Conservation (phyloP, 441 rosid species). For the Gossypium laxum region DNA sequence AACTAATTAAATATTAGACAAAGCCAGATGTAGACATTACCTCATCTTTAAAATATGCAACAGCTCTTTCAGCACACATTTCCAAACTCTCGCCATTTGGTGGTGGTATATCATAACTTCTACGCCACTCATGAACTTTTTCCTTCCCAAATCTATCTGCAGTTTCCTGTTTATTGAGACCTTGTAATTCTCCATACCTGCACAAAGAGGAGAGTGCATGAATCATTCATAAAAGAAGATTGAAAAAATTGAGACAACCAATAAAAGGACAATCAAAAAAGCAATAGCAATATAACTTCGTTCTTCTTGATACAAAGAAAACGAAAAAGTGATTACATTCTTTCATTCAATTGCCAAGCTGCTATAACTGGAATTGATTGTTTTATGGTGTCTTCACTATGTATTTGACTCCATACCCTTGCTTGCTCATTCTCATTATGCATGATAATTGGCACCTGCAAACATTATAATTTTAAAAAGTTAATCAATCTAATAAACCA, state of each 20-base stretch:
- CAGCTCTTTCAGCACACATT: conserved; percentile 96
- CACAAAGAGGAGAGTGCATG: conserved; percentile 2
- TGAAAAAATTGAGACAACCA: neutral
- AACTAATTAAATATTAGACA: neutral
- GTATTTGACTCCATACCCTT: conserved; percentile 69
- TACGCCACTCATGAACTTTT: conserved; percentile 90
- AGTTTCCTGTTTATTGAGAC: conserved; percentile 89
- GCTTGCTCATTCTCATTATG: conserved; percentile 76
- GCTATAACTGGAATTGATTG: conserved; percentile 76
- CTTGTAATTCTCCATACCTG: conserved; percentile 94
- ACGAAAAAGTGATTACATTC: conserved; percentile 50
- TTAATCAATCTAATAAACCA: neutral
- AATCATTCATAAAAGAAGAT: neutral
- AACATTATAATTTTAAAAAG: neutral
- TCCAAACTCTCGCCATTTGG: conserved; percentile 96
- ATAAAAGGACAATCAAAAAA: neutral
- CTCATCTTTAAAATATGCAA: conserved; percentile 74
- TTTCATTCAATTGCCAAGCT: conserved; percentile 90
- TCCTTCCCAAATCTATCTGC: conserved; percentile 82
- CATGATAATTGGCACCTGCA: conserved; percentile 70
- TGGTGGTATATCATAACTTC: conserved; percentile 91
- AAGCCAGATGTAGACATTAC: conserved; percentile 25
- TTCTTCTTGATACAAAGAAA: neutral
- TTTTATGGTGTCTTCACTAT: conserved; percentile 68
- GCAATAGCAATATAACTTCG: neutral